Evolutionary conservation across 2,329 filamentous ascomycete genomes (phyloP), one percentile per base, ranked within the genome.

Genomic region (Diaporthe amygdali): DNA sequence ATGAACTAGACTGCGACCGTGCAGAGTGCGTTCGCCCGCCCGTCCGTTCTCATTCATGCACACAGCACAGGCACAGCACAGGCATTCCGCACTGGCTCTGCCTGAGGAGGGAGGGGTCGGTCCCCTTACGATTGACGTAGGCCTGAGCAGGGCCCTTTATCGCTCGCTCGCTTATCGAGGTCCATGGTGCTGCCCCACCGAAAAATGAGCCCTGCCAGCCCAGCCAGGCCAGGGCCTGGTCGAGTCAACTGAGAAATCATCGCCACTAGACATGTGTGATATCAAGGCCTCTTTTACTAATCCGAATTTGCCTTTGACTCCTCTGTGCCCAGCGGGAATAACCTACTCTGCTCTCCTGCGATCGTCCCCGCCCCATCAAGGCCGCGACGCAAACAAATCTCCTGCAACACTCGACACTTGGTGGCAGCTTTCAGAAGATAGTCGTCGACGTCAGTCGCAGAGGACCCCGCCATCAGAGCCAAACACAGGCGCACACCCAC

Each of bases 191-290:
- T 54, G 51, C 70, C 70, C 70, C 68, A 54, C 70, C 46, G 66
- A 72, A 72, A 71, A 71, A 52, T 69, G 51, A 55, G 49, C 54
- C 44, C 49, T 63, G 39, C 25, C 39, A 17, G 56, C 15, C 39
- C 6, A 34, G 25, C 51, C 22, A 14, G 39, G 30, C n/a, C 12
- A 34, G 41, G 37, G 20, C 41, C 30, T 7, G 14, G 27, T 47
- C 14, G 41, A 63, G 59, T 47, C 59, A 47, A 67, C 27, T 66
- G 54, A 72, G 68, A 70, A 71, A 63, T 72, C 68, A 72, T 72
- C 63, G 68, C 68, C 71, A 70, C 70, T 46, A 54, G 32, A 55
- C 47, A 27, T 34, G 25, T n/a, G 22, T 41, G 22, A 30, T n/a
- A 14, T n/a, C 46, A 22, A 47, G 44, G 49, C n/a, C 63, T 52